Evolutionary conservation across 495 filamentous ascomycete species (phyloP).

Genomic region (Acidiella bohemica): DNA sequence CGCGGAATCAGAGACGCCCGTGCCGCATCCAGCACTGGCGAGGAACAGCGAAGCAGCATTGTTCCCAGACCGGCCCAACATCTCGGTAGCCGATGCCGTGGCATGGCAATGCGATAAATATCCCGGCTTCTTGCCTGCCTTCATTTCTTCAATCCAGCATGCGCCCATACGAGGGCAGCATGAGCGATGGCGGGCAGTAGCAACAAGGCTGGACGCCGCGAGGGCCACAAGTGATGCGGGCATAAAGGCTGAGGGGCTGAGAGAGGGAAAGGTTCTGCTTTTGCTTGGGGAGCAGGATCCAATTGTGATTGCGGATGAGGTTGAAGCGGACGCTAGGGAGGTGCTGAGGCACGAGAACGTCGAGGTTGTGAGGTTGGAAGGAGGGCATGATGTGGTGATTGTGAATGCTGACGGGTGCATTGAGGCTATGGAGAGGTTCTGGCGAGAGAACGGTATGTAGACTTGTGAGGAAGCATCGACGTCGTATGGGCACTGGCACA

Average conservation of each 20-base stretch:
- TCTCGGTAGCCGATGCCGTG: conserved; percentile 35
- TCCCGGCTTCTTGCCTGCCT: conserved; percentile 41
- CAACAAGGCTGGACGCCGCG: conserved; percentile 35
- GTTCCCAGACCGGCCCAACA: conserved; percentile 28
- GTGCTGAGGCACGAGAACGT: conserved; percentile 36
- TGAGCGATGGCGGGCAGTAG: conserved; percentile 45
- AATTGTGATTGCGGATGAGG: conserved; percentile 43
- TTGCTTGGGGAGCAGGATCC: conserved; percentile 41
- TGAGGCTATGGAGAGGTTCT: conserved; percentile 30
- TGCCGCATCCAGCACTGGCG: conserved; percentile 8
- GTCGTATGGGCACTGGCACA: too few relatives aligned
- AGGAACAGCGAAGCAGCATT: conserved; percentile 27
- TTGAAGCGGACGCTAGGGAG: conserved; percentile 39
- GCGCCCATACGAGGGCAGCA: conserved; percentile 41
- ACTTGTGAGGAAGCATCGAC: too few relatives aligned
- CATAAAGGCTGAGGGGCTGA: conserved; percentile 25
- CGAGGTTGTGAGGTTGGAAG: conserved; percentile 36
- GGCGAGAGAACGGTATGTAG: conserved; percentile 18
- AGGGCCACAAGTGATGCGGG: conserved; percentile 14
- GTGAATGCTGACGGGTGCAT: conserved; percentile 40
- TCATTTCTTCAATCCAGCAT: conserved; percentile 44
- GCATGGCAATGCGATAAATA: conserved; percentile 46
- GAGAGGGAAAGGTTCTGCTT: conserved; percentile 39
- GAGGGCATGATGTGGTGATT: conserved; percentile 47
- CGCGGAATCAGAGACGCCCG: conserved; percentile 6